Base-by-base conservation (phyloP, 176 grass and related monocot genomes). In the Urochloa ruziziensis region DNA sequence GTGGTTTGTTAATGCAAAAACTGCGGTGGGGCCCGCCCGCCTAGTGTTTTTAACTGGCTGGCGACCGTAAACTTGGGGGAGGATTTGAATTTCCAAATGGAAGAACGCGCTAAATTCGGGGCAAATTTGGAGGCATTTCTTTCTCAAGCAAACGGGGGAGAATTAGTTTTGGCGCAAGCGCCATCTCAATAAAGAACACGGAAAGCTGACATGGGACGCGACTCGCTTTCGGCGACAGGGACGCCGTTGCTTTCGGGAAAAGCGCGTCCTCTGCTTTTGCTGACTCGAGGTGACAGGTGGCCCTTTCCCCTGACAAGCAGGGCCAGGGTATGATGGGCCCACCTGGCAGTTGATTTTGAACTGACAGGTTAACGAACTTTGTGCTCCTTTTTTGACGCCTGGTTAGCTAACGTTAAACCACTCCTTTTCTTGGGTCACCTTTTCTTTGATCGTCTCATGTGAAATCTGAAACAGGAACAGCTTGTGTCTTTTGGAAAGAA, bases 151-250 rank as follows among this genome's bases (percentile, higher is more conserved):
- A 23, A 70, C 59, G 7, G 0, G 2, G 2, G 30, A 4, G 1
- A 37, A 49, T 51, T 44, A 11, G 59, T 0, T 51, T 81, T 8
- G 10, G 42, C 61, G 33, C 4, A n/a, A n/a, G n/a, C 67, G 1
- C 39, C 51, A 1, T 30, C 51, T 60, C 30, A 10, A 52, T 53
- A 68, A 83, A 83, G 15, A 10, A 16, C 6, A 37, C 17, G 19
- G 64, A 82, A 84, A 74, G 64, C 43, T 13, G 35, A 10, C 77
- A 62, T 85, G 69, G 70, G 82, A 76, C 43, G 82, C 30, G 36
- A 23, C 44, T 64, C 54, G 74, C 65, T 60, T 79, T 52, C 73
- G 85, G 81, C 62, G 60, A 19, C 76, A 51, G 25, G 14, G 33
- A 67, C 51, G 51, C 19, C 17, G 58, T 57, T 47, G 67, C 74